These are phyloP conservation scores for Puccinia polysora DNA, from an alignment of 1,284 basidiomycete species.

Conservation along the genomic window DNA sequence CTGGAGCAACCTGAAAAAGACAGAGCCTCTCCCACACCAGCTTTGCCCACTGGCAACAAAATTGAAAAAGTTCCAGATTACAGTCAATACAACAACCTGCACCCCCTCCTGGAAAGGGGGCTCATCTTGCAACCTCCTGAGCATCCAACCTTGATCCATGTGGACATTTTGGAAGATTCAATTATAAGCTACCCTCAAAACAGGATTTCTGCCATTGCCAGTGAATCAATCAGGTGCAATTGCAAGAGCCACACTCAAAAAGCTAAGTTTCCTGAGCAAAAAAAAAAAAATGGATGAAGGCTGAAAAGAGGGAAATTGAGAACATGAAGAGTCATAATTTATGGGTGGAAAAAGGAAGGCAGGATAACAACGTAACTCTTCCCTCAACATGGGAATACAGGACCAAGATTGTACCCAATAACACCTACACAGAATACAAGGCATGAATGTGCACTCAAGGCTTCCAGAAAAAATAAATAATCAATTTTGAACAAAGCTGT, in stretches of 20 bases:
- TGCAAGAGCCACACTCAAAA: not conserved
- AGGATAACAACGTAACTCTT: not conserved
- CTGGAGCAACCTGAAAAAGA: no score
- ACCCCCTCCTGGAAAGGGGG: no score
- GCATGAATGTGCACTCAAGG: not conserved
- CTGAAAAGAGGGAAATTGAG: not conserved
- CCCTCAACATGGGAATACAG: not conserved
- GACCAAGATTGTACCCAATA: not conserved
- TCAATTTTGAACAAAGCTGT: not conserved
- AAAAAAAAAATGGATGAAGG: not conserved
- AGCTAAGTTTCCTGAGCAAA: not conserved
- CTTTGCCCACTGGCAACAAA: no score
- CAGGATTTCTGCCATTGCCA: not conserved
- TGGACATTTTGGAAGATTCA: not conserved
- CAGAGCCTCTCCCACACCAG: no score
- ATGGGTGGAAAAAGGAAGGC: not conserved
- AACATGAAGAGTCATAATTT: not conserved
- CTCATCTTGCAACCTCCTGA: no score
- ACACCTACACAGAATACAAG: not conserved
- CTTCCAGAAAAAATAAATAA: not conserved
- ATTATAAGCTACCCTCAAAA: not conserved
- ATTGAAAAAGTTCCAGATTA: no score
- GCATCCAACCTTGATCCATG: not conserved
- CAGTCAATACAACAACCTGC: no score
- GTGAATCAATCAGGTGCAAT: not conserved